Conservation (phyloP, 1,284 basidiomycete species). For the Marasmius tenuissimus region DNA sequence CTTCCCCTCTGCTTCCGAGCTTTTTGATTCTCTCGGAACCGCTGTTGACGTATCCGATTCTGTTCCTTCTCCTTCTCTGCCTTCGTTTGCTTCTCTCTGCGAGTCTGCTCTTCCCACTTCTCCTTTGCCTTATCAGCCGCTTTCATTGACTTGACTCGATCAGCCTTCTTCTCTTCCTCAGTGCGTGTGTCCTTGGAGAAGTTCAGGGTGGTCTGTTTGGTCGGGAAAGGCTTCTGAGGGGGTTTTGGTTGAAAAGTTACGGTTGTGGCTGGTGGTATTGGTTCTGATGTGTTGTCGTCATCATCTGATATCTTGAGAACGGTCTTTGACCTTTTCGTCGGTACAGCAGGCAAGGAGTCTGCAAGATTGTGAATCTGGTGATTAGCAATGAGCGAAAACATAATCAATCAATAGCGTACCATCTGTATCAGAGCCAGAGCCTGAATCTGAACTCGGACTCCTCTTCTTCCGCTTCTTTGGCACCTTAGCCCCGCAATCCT, state of each 20-base stretch:
- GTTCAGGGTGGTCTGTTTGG: background rate
- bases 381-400: background rate
- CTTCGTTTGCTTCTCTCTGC: background rate
- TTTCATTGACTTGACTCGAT: background rate
- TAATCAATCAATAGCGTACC: background rate
- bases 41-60: background rate
- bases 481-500: background rate
- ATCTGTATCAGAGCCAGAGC: background rate
- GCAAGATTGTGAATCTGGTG: background rate
- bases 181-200: slow-evolving; percentile 5
- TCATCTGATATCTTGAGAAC: background rate
- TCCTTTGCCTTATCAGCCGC: background rate
- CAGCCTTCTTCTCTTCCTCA: slow-evolving; percentile 5
- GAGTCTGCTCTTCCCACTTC: background rate
- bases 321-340: background rate
- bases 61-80: background rate
- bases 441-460: background rate
- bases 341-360: background rate
- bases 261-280: background rate
- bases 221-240: background rate
- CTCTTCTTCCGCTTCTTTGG: background rate
- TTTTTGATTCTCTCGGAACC: background rate
- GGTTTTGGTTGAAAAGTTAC: background rate
- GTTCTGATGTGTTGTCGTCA: background rate
- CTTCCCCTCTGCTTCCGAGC: background rate